Conservation (phyloP, 2,329 filamentous ascomycete species). For the Erysiphe neolycopersici region DNA sequence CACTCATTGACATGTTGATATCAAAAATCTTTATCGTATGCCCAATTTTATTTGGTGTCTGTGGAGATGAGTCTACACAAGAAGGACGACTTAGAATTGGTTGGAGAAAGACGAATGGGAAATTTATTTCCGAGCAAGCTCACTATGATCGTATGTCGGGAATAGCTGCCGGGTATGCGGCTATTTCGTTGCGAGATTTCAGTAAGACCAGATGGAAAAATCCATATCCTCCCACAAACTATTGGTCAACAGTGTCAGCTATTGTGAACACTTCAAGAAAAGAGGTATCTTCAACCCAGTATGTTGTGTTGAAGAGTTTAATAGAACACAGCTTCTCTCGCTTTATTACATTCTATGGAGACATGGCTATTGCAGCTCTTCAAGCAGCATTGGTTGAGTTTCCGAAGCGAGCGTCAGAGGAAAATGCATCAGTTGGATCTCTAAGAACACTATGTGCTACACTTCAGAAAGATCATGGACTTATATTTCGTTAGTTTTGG, state of each 20-base stretch:
- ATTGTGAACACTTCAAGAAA: slow-evolving; percentile 48
- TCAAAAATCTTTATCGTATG: slow-evolving; percentile 62
- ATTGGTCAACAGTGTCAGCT: slow-evolving; percentile 53
- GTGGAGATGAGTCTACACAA: slow-evolving; percentile 46
- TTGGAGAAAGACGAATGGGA: slow-evolving; percentile 30
- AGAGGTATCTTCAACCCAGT: slow-evolving; percentile 47
- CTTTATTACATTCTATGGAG: slow-evolving; percentile 61
- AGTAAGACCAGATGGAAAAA: slow-evolving; percentile 37
- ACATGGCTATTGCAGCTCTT: slow-evolving; percentile 43
- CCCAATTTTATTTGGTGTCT: slow-evolving; percentile 64
- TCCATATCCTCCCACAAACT: slow-evolving; percentile 52
- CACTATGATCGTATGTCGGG: slow-evolving; percentile 68
- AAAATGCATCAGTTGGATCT: background rate
- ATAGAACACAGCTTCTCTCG: slow-evolving; percentile 39
- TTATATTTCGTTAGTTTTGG: background rate
- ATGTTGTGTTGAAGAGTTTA: slow-evolving; percentile 42
- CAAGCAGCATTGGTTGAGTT: slow-evolving; percentile 48
- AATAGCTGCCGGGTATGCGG: slow-evolving; percentile 58
- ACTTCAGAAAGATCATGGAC: background rate
- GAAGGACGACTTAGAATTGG: slow-evolving; percentile 41
- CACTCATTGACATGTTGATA: slow-evolving; percentile 60
- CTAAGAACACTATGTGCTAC: background rate
- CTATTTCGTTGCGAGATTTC: slow-evolving; percentile 63
- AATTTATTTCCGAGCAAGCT: slow-evolving; percentile 38
- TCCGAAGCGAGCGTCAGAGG: slow-evolving; percentile 16